Evolutionary conservation across 768 basidiomycete species (phyloP), one percentile per base, ranked within the genome.

Genomic region (Neoboletus magnificus): DNA sequence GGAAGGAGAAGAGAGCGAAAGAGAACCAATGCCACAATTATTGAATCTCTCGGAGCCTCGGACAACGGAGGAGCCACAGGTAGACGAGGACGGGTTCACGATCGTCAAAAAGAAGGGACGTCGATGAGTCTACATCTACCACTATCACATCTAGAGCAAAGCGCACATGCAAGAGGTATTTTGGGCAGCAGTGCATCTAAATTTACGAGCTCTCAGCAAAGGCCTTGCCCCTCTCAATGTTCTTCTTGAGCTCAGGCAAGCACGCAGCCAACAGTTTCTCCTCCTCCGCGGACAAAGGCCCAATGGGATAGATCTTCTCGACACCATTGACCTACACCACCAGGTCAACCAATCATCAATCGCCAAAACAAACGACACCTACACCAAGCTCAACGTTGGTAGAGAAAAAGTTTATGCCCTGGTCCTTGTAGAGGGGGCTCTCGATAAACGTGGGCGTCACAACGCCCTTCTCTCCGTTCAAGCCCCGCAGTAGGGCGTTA

Each of bases 321-420:
- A 98, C 91, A 81, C 97, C 97, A 54, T 91, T 82, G 57, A 76
- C 68, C 87, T 89, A 64, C 13, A 64, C 22, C 53, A 58, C 44
- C 55, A 33, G 30, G 44, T 60, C 41, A 70, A 55, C 9, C 54
- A 20, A 42, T n/a, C 1, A 22, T 47, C 12, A 12, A 33, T 10
- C 12, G 35, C 40, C 54, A 25, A 41, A 39, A 29, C 12, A 52
- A 29, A 51, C 36, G 29, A 22, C 56, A 77, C 77, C 51, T 81
- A 96, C 91, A 64, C 94, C 93, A 62, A 98, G 91, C 76, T 95
- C 91, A 64, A 98, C 90, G 65, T 86, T 88, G 60, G 89, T 88
- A 16, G 94, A 92, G 85, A 98, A 99, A 80, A 89, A 98, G 71
- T 89, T 84, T 63, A 98, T 81, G 65, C 94, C 96, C 76, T 94